phyloP scores from a whole-genome alignment of 2,329 filamentous ascomycete genomes.

The Helotiales sp. region DNA sequence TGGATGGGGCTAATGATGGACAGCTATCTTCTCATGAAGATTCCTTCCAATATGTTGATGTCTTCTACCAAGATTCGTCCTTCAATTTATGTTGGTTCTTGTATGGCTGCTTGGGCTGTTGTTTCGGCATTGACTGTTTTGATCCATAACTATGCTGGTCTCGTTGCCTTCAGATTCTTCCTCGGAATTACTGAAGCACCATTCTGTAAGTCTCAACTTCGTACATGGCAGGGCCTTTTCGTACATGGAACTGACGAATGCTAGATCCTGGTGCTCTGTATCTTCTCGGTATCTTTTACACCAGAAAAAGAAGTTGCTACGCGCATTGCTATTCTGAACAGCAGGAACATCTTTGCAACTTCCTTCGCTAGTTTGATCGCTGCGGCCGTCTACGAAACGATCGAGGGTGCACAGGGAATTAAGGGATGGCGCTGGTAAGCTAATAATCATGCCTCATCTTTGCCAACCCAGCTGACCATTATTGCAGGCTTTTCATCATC shows the following conservation, averaged over 20 bases:
- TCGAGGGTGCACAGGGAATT: slow-evolving; percentile 46
- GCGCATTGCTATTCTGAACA: slow-evolving; percentile 52
- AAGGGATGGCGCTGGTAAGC: slow-evolving; percentile 48
- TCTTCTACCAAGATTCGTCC: slow-evolving; percentile 46
- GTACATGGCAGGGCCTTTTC: not conserved
- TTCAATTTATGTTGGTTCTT: slow-evolving; percentile 40
- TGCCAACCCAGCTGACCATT: not conserved
- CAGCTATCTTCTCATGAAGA: slow-evolving; percentile 47
- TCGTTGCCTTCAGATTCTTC: slow-evolving; percentile 46
- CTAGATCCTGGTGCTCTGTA: slow-evolving; percentile 53
- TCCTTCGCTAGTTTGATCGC: slow-evolving; percentile 60
- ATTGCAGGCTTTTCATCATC: slow-evolving; percentile 45
- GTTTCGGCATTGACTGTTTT: slow-evolving; percentile 46
- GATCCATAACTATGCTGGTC: slow-evolving; percentile 46
- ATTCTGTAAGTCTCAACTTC: slow-evolving; percentile 42
- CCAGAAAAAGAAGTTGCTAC: slow-evolving; percentile 52
- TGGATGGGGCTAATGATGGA: not conserved
- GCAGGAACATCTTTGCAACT: slow-evolving; percentile 50
- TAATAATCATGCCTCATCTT: not conserved
- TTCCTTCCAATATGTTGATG: slow-evolving; percentile 54
- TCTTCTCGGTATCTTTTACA: slow-evolving; percentile 60
- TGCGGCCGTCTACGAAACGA: slow-evolving; percentile 43
- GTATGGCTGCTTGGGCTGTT: slow-evolving; percentile 50
- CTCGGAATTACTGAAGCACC: slow-evolving; percentile 29
- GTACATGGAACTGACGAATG: not conserved